phyloP scores from a whole-genome alignment of 768 basidiomycete genomes.

The Porpolomopsis calyptriformis region DNA sequence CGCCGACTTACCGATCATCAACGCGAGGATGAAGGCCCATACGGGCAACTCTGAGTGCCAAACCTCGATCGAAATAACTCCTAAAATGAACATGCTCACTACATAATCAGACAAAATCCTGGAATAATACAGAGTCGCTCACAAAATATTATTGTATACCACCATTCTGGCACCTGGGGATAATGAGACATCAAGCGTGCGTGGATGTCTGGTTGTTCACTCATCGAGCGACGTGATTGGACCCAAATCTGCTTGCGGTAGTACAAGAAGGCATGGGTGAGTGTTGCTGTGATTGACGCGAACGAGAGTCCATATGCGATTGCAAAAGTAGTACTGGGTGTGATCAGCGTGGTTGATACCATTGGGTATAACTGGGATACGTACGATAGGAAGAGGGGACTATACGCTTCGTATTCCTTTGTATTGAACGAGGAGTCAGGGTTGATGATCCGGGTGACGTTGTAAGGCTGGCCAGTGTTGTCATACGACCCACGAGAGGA shows the following conservation, averaged over 20 bases:
- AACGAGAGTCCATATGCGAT: conserved; percentile 77
- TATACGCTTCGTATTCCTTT: conserved; percentile 44
- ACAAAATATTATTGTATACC: conserved; percentile 64
- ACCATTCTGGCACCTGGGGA: conserved; percentile 74
- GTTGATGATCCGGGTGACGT: conserved; percentile 48
- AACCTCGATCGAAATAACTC: conserved; percentile 57
- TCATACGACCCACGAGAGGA: conserved; percentile 58
- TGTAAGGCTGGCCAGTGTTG: conserved; percentile 47
- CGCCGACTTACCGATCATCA: conserved; percentile 40
- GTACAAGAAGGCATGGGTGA: conserved; percentile 61
- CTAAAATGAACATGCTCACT: conserved; percentile 58
- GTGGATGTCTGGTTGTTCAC: conserved; percentile 78
- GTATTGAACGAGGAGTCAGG: conserved; percentile 44
- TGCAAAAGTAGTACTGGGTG: conserved; percentile 56
- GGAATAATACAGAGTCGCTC: conserved; percentile 15
- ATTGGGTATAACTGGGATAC: conserved; percentile 28
- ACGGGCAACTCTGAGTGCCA: conserved; percentile 45
- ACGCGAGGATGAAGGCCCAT: conserved; percentile 48
- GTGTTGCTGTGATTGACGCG: conserved; percentile 65
- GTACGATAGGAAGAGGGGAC: conserved; percentile 51
- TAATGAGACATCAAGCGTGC: conserved; percentile 73
- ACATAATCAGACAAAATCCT: conserved; percentile 1
- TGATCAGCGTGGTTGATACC: conserved; percentile 42
- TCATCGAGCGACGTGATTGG: conserved; percentile 58
- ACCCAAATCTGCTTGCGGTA: conserved; percentile 72